Percentiles rank a stretch among this genome's conserved stretches.
phyloP scores from a whole-genome alignment of 2,329 filamentous ascomycete species.

The Macrophomina pseudophaseolina region DNA sequence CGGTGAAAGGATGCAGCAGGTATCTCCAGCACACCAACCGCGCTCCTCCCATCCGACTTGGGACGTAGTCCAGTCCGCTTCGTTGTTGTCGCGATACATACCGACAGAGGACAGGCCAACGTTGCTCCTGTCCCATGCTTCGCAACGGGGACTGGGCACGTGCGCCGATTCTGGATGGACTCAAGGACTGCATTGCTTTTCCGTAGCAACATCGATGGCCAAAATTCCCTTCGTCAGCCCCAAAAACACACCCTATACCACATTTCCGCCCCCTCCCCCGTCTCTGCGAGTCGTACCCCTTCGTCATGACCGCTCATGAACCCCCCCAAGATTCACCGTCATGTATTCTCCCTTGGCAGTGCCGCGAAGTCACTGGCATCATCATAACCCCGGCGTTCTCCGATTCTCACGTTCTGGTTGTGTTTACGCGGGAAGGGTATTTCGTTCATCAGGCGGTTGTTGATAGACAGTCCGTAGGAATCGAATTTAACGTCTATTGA shows the following conservation, averaged over 20 bases:
- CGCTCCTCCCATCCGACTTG: constrained; percentile 1
- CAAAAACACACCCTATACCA: constrained; percentile 14
- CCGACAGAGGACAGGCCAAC: constrained; percentile 24
- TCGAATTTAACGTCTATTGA: constrained; percentile 11
- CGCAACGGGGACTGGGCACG: constrained; percentile 10
- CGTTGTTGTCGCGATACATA: constrained; percentile 15
- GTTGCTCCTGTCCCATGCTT: constrained; percentile 8
- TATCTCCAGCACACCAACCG: neutral
- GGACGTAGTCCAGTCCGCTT: constrained; percentile 4
- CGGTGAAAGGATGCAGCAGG: constrained; percentile 12
- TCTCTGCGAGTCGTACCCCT: constrained; percentile 27
- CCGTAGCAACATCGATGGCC: constrained; percentile 22
- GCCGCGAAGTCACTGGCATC: constrained; percentile 25
- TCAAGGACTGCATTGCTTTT: constrained; percentile 21
- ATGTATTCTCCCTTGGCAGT: constrained; percentile 26
- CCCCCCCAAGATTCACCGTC: constrained; percentile 28
- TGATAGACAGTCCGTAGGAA: constrained; percentile 26
- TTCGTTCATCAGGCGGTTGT: constrained; percentile 21
- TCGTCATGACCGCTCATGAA: constrained; percentile 27
- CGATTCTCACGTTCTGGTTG: constrained; percentile 24
- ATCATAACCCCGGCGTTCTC: constrained; percentile 29
- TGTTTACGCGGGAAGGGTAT: constrained; percentile 19
- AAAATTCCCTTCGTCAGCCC: constrained; percentile 19
- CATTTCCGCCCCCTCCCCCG: constrained; percentile 6
- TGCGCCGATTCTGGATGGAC: constrained; percentile 22